Percentiles rank a stretch among this genome's conserved stretches.
Evolutionary conservation across 148 eudicot species (phyloP).

Genomic region (Suaeda aralocaspica): DNA sequence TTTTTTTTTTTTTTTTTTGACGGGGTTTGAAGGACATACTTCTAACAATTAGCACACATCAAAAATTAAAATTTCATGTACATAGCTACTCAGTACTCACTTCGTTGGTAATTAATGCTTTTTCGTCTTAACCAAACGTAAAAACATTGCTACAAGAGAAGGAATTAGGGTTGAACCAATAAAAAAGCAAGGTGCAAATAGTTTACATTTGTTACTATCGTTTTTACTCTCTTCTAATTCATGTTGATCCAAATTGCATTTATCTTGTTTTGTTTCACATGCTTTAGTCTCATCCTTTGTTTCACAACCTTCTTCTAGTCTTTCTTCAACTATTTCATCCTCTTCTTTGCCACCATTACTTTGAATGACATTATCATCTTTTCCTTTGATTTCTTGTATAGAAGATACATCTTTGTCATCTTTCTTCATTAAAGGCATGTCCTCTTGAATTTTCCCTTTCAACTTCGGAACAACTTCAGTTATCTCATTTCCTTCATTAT

Average conservation of each 20-base stretch:
- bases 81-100: no score
- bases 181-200: conserved; percentile 38
- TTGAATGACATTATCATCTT: conserved; percentile 18
- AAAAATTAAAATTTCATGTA: no score
- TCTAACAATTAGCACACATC: no score
- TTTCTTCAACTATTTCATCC: neutral
- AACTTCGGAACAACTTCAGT: neutral
- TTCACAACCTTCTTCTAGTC: neutral
- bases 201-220: conserved; percentile 18
- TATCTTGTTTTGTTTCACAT: neutral
- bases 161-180: conserved; percentile 57
- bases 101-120: no score
- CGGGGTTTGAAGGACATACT: no score
- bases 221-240: conserved; percentile 1
- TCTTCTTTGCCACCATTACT: conserved; percentile 4
- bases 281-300: no score
- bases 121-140: conserved; percentile 34
- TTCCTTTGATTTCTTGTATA: neutral
- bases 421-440: neutral
- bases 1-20: no score
- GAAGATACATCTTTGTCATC: neutral
- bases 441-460: neutral
- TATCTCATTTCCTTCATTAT: neutral
- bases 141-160: conserved; percentile 44
- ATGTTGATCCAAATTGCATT: neutral